These are phyloP conservation scores for Thelonectria discophora DNA, from an alignment of 2,329 filamentous ascomycete species.

Conservation along the genomic window DNA sequence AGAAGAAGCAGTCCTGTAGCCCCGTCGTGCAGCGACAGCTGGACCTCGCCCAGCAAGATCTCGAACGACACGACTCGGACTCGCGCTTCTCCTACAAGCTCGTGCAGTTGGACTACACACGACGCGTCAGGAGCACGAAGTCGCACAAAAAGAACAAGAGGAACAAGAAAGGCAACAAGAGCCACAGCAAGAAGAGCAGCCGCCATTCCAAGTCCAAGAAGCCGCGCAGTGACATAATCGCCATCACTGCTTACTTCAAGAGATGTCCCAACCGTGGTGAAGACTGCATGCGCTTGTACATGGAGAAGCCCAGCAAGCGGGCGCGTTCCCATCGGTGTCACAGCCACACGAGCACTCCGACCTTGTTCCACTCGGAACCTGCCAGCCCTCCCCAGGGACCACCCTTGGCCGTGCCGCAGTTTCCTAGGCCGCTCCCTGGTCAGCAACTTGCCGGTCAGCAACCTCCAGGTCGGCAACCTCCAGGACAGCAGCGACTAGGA, in stretches of 20 bases:
- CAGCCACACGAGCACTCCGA: background rate
- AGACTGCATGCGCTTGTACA: conserved; percentile 42
- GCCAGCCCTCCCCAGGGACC: background rate
- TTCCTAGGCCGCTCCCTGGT: background rate
- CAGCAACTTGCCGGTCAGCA: conserved; percentile 5
- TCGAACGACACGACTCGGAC: conserved; percentile 50
- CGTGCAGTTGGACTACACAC: conserved; percentile 54
- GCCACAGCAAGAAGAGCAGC: background rate
- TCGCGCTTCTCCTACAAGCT: conserved; percentile 52
- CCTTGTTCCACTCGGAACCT: background rate
- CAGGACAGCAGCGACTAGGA: background rate
- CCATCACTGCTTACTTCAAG: conserved; percentile 58
- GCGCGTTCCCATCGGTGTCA: conserved; percentile 15
- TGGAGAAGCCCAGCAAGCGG: conserved; percentile 30
- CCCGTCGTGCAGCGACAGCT: conserved; percentile 53
- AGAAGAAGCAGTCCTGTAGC: conserved; percentile 52
- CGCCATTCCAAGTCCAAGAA: conserved; percentile 40
- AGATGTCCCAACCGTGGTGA: conserved; percentile 48
- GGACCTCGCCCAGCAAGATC: conserved; percentile 48
- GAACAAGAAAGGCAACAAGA: conserved; percentile 22
- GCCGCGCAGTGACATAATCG: conserved; percentile 49
- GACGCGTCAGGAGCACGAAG: conserved; percentile 24
- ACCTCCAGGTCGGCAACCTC: background rate
- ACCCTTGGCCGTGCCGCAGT: background rate
- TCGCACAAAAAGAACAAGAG: conserved; percentile 30